phyloP scores from a whole-genome alignment of 345 rosid species.

The Lenwebbia sp. region DNA sequence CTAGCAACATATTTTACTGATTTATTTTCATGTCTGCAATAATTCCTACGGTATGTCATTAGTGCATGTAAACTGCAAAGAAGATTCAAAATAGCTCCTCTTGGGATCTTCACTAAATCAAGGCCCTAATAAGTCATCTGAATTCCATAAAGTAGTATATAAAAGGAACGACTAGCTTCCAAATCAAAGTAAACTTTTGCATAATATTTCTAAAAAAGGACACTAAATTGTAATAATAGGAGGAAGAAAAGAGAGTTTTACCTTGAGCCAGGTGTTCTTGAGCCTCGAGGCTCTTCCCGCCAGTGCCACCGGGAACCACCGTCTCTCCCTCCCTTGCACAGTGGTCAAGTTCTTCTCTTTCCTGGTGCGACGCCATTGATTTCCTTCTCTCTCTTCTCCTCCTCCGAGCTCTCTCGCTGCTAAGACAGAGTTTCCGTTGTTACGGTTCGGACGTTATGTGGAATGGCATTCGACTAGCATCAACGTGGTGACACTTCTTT shows the following conservation, averaged over 20 bases:
- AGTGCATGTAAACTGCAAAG: neutral
- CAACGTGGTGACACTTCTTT: neutral
- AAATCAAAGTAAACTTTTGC: too few relatives aligned
- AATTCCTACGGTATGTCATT: too few relatives aligned
- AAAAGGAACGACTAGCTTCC: too few relatives aligned
- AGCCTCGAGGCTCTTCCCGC: conserved; percentile 87
- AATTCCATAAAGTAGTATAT: neutral
- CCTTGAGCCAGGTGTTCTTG: conserved; percentile 88
- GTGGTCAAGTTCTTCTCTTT: conserved; percentile 50
- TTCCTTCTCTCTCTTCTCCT: neutral
- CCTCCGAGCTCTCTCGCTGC: neutral
- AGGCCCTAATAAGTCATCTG: neutral
- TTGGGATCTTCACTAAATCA: neutral
- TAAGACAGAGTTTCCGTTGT: neutral
- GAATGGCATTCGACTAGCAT: neutral
- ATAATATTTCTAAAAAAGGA: neutral
- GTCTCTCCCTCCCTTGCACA: conserved; percentile 72
- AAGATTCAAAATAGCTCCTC: neutral
- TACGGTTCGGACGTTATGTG: neutral
- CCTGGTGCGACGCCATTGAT: conserved; percentile 35
- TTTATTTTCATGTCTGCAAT: too few relatives aligned
- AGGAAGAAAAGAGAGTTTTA: neutral
- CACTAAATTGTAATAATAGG: neutral
- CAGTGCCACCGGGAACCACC: conserved; percentile 76
- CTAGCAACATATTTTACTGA: too few relatives aligned